Evolutionary conservation across 306 rosid species (phyloP).

Genomic region (Neltuma alba): DNA sequence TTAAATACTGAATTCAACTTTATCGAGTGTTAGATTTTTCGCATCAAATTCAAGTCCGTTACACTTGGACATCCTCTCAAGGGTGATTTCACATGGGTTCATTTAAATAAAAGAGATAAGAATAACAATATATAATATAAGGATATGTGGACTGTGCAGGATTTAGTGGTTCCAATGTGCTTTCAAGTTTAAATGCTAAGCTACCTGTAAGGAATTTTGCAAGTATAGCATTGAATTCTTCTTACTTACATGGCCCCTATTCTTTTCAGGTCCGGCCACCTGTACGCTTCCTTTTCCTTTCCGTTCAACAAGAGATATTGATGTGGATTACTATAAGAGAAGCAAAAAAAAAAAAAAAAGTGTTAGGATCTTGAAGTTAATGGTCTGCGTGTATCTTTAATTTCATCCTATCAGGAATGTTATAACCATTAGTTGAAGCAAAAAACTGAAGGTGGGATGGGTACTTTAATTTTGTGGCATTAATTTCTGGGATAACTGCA

Average conservation of each 20-base stretch:
- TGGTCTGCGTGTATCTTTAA: neutral
- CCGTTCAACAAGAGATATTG: neutral
- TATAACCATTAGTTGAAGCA: neutral
- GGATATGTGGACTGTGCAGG: neutral
- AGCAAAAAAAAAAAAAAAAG: neutral
- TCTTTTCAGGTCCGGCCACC: neutral
- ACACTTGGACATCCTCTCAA: neutral
- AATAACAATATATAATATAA: conserved; percentile 1
- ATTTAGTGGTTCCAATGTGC: neutral
- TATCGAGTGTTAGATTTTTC: too few species aligned
- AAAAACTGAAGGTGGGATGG: neutral
- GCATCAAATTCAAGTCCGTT: neutral
- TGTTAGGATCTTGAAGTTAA: conserved; percentile 11
- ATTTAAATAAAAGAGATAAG: neutral
- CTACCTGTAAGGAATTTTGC: conserved; percentile 1
- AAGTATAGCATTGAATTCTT: neutral
- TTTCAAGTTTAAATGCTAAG: conserved; percentile 16
- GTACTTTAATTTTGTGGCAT: neutral
- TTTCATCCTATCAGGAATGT: too few species aligned
- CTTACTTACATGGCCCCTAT: neutral
- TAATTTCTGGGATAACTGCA: conserved; percentile 5
- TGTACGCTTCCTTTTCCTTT: neutral
- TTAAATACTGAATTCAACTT: too few species aligned
- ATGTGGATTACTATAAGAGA: conserved; percentile 7
- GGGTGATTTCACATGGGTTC: neutral